Evolutionary conservation across 1,284 basidiomycete species (phyloP).

Genomic region (Cryptococcus hybrid): DNA sequence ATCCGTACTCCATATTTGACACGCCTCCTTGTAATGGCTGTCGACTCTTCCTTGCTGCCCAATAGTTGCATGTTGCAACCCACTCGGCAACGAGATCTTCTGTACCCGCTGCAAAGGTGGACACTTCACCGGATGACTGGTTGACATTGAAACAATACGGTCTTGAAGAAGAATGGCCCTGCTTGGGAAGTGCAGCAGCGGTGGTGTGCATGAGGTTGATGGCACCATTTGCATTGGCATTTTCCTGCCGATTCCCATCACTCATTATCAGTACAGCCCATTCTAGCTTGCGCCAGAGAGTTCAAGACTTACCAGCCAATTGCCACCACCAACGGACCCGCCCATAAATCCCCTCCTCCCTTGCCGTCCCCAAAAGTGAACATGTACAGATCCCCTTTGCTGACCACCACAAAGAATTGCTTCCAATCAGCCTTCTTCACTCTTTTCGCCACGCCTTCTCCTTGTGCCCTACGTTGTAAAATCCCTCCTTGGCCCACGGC

Average conservation of each 20-base stretch:
- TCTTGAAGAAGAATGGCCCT: conserved; percentile 84
- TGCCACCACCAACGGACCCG: conserved; percentile 82
- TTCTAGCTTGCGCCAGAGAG: too few species aligned
- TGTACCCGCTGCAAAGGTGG: conserved; percentile 96
- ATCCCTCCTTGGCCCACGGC: conserved; percentile 98
- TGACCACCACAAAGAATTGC: conserved; percentile 93
- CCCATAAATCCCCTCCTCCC: conserved; percentile 53
- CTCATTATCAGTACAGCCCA: neutral
- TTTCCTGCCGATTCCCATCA: conserved; percentile 56
- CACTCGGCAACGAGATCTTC: conserved; percentile 97
- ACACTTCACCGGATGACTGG: conserved; percentile 79
- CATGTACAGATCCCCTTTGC: conserved; percentile 90
- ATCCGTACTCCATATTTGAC: conserved; percentile 99
- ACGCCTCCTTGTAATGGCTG: conserved; percentile 93
- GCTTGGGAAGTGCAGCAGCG: conserved; percentile 81
- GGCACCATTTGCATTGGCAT: conserved; percentile 76
- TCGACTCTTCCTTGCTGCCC: conserved; percentile 90
- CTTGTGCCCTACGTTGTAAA: conserved; percentile 89
- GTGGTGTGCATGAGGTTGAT: conserved; percentile 83
- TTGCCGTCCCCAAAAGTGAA: conserved; percentile 74
- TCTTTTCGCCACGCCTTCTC: conserved; percentile 68
- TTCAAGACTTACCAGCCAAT: conserved; percentile 72
- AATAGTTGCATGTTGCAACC: conserved; percentile 98
- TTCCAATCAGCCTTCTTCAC: conserved; percentile 85
- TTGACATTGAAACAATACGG: conserved; percentile 96